These are phyloP conservation scores for Porcisia deanei DNA, from an alignment of 208 protist genomes.

Conservation along the genomic window DNA sequence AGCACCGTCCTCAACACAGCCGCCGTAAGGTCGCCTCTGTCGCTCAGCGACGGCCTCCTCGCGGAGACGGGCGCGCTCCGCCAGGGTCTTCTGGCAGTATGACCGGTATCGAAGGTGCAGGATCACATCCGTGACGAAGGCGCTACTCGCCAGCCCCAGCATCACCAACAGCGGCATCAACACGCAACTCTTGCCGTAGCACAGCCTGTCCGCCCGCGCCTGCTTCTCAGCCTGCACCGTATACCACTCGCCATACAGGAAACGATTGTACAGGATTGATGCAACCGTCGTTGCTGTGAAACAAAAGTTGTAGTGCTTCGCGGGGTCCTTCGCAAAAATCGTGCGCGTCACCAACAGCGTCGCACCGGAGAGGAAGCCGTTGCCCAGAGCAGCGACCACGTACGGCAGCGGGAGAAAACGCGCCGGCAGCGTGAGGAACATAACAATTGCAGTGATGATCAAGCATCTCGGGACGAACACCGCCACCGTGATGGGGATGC, in stretches of 20 bases:
- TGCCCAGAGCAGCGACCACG: constrained; percentile 50
- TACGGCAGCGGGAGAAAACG: constrained; percentile 54
- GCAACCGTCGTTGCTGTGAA: constrained; percentile 37
- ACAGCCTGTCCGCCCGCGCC: constrained; percentile 20
- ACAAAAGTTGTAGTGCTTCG: constrained; percentile 77
- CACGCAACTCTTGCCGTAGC: constrained; percentile 48
- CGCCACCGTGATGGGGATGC: constrained; percentile 56
- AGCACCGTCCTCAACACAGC: neutral
- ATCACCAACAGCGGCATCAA: constrained; percentile 50
- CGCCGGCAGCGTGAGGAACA: constrained; percentile 43
- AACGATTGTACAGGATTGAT: constrained; percentile 46
- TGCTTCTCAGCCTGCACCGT: constrained; percentile 57
- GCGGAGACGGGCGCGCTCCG: constrained; percentile 46
- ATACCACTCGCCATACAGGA: constrained; percentile 79
- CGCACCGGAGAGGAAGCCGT: constrained; percentile 48
- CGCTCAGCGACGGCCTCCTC: constrained; percentile 10
- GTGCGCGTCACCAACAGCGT: constrained; percentile 59
- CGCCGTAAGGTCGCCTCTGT: neutral
- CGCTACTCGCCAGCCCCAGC: constrained; percentile 28
- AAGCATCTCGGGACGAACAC: constrained; percentile 41
- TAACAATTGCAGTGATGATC: constrained; percentile 41
- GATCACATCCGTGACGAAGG: constrained; percentile 32
- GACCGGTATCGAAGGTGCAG: constrained; percentile 42
- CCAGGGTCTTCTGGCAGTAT: constrained; percentile 41
- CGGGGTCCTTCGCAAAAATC: constrained; percentile 66